Percentiles rank a stretch among this genome's conserved stretches.
Conservation (phyloP, 164 flowering plant species). For the Taxillus chinensis region DNA sequence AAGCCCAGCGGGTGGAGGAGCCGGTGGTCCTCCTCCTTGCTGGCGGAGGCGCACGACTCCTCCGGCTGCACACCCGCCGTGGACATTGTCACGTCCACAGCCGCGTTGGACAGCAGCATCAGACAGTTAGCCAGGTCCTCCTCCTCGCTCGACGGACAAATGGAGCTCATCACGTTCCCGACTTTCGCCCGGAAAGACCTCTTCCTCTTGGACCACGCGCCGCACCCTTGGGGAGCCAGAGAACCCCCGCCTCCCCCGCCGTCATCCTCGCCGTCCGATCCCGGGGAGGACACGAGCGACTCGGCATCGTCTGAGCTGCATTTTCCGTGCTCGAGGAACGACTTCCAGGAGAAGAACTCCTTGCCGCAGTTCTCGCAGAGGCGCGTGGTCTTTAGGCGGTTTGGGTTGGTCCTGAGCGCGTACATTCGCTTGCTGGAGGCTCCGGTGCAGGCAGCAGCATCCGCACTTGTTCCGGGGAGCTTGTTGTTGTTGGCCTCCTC, state of each 20-base stretch:
- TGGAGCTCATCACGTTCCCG: conserved; percentile 19
- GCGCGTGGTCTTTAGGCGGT: conserved; percentile 53
- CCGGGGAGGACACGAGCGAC: conserved; percentile 43
- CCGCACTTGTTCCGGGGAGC: conserved; percentile 16
- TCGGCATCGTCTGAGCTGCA: conserved; percentile 49
- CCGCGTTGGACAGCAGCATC: conserved; percentile 61
- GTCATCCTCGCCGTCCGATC: conserved; percentile 39
- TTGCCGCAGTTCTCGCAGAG: conserved; percentile 81
- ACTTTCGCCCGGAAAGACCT: conserved; percentile 47
- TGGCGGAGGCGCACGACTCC: conserved; percentile 76
- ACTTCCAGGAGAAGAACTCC: conserved; percentile 84
- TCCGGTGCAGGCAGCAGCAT: background rate
- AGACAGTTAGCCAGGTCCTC: conserved; percentile 80
- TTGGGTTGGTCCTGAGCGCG: conserved; percentile 70
- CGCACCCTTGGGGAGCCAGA: conserved; percentile 11
- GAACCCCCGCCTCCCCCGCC: conserved; percentile 12
- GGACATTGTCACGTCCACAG: conserved; percentile 27
- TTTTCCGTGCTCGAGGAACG: conserved; percentile 83
- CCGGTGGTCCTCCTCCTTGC: conserved; percentile 53
- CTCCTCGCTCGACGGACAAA: conserved; percentile 53
- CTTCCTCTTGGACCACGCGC: conserved; percentile 65
- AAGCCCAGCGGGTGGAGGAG: conserved; percentile 9
- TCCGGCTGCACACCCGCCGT: conserved; percentile 39
- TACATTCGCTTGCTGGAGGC: conserved; percentile 49
- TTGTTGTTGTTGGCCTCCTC: conserved; percentile 37